Evolutionary conservation across 306 rosid species (phyloP).

Genomic region (Vigna radiata): DNA sequence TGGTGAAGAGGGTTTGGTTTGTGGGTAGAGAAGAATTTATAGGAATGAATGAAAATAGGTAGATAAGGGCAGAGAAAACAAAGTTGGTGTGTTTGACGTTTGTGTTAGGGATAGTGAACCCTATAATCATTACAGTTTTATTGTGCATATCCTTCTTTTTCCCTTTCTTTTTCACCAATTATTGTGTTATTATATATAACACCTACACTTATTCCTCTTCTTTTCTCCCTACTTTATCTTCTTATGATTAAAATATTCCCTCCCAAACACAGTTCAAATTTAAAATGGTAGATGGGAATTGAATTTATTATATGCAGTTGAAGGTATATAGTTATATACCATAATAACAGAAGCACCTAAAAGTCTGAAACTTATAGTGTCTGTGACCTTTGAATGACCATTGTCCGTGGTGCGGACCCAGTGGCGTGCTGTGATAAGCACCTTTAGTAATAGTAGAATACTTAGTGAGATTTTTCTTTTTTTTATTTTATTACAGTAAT

Average conservation of each 20-base stretch:
- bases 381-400: constrained; percentile 40
- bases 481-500: background rate
- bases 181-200: constrained; percentile 37
- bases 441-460: constrained; percentile 8
- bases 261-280: too few species aligned
- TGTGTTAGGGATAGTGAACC: constrained; percentile 34
- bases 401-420: constrained; percentile 41
- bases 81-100: constrained; percentile 44
- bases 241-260: constrained; percentile 12
- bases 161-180: constrained; percentile 36
- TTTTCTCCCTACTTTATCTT: background rate
- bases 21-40: constrained; percentile 37
- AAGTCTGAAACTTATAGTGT: constrained; percentile 31
- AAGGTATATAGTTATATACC: background rate
- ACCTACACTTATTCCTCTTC: constrained; percentile 9
- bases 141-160: constrained; percentile 47
- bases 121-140: constrained; percentile 52
- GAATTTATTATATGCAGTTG: background rate
- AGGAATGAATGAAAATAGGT: constrained; percentile 27
- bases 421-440: background rate
- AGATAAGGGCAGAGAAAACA: constrained; percentile 51
- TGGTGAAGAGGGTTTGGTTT: constrained; percentile 37
- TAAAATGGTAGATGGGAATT: constrained; percentile 40
- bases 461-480: constrained; percentile 41
- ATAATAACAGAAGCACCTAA: background rate